Evolutionary conservation across 768 basidiomycete genomes (phyloP).

Genomic region (Nevesoporus exiguus): DNA sequence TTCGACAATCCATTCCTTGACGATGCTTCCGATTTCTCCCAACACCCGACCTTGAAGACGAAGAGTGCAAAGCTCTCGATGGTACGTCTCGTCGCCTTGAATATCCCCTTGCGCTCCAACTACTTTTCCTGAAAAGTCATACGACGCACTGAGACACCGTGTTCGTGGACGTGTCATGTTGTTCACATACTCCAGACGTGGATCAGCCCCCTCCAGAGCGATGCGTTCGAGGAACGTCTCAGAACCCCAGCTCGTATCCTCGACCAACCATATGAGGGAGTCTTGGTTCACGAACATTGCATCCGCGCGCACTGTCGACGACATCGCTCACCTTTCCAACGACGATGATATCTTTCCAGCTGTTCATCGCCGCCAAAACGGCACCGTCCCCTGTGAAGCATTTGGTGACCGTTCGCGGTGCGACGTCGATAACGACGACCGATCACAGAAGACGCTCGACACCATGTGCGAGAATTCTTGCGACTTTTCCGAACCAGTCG

Average conservation of each 20-base stretch:
- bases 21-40: slow-evolving; percentile 19
- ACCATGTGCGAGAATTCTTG: background rate
- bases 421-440: background rate
- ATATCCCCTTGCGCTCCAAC: background rate
- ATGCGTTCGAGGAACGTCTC: slow-evolving; percentile 20
- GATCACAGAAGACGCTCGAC: background rate
- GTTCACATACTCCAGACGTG: background rate
- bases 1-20: slow-evolving; percentile 20
- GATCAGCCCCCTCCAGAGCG: background rate
- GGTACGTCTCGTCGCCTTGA: slow-evolving; percentile 7
- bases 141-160: background rate
- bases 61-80: background rate
- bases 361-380: slow-evolving; percentile 1
- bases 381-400: background rate
- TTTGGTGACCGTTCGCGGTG: background rate
- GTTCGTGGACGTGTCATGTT: slow-evolving; percentile 1
- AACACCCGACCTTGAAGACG: slow-evolving; percentile 7
- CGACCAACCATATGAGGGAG: slow-evolving; percentile 15
- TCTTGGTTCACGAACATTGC: slow-evolving; percentile 15
- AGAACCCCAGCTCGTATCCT: slow-evolving; percentile 21
- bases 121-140: background rate
- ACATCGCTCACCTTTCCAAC: slow-evolving; percentile 5
- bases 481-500: background rate
- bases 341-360: background rate
- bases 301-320: slow-evolving; percentile 9